phyloP scores from a whole-genome alignment of 202 grass and related monocot genomes.

The Panicum virgatum region DNA sequence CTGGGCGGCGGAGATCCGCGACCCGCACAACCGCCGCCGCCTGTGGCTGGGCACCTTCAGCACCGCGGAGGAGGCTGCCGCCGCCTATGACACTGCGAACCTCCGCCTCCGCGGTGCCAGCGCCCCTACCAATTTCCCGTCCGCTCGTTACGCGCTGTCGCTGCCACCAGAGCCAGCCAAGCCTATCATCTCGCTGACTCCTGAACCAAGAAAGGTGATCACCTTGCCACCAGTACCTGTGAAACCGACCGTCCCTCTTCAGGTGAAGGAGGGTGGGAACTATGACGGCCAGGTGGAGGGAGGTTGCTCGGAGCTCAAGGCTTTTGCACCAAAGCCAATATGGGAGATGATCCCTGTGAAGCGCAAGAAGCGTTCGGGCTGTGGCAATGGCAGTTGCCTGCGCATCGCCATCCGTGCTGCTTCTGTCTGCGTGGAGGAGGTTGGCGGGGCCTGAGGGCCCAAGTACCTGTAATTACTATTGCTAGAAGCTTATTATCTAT shows the following conservation, averaged over 20 bases:
- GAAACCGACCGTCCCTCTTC: constrained; percentile 19
- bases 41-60: constrained; percentile 81
- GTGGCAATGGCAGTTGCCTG: constrained; percentile 29
- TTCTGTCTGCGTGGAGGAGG: constrained; percentile 38
- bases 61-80: constrained; percentile 76
- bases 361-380: constrained; percentile 46
- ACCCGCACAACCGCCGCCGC: constrained; percentile 51
- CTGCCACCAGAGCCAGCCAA: constrained; percentile 28
- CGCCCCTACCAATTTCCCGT: constrained; percentile 51
- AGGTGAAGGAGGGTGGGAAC: constrained; percentile 18
- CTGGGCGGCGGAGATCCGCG: constrained; percentile 81
- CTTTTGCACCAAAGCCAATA: not conserved
- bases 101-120: constrained; percentile 51
- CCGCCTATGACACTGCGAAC: constrained; percentile 63
- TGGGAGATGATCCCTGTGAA: constrained; percentile 47
- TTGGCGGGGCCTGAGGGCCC: constrained; percentile 51
- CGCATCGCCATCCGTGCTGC: constrained; percentile 13
- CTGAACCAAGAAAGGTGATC: constrained; percentile 30
- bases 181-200: constrained; percentile 23
- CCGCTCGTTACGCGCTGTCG: not conserved
- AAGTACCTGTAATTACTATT: constrained; percentile 40
- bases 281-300: not conserved
- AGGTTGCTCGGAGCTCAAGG: not conserved
- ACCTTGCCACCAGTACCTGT: constrained; percentile 19
- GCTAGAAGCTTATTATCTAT: constrained; percentile 34